Evolutionary conservation across 1,284 basidiomycete species (phyloP), one percentile per base, ranked within the genome.

Genomic region (Moniliophthora roreri): DNA sequence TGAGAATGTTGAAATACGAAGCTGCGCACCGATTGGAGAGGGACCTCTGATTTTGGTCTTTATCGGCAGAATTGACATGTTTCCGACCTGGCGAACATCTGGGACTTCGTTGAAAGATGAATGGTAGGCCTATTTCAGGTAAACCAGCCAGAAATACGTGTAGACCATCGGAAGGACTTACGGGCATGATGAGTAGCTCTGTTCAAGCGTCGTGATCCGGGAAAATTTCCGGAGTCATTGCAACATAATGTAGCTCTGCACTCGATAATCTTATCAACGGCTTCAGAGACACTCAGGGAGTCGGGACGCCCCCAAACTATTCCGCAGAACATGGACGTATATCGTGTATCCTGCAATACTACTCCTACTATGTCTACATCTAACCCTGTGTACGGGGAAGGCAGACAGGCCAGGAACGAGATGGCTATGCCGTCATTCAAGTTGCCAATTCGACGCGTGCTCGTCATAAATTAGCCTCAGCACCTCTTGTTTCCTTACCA

Each of bases 21-120:
- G 16, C 46, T 47, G 67, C 76, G 56, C 60, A 92, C 94, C 84
- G 62, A 87, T 77, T 3, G 93, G 91, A 28, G 97, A 94, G 56
- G 95, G 93, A 13, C 96, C 96, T 54, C 97, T 86, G 62, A 94
- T 84, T 70, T 84, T 90, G 54, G 94, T 94, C 68, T 85, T 90
- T 73, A 99, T 90, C 48, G 97, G 95, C 53, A 99, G 80, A 63
- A 99, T 76, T 51, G 89, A 81, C 72, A 95, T 86, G 72, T 97
- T 98, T 53, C 96, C 97, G 56, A 95, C 87, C 64, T 87, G 84
- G 54, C 91, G 82, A 37, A 85, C 80, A 66, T 95, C 89, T 20
- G 83, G 79, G 50, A 89, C 83, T 59, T 97, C 92, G 71, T 98
- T 98, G 72, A 95, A 88, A 1, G 91, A 79, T 3, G 96, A 98